phyloP scores from a whole-genome alignment of 345 rosid genomes.

The Orychophragmus violaceus region DNA sequence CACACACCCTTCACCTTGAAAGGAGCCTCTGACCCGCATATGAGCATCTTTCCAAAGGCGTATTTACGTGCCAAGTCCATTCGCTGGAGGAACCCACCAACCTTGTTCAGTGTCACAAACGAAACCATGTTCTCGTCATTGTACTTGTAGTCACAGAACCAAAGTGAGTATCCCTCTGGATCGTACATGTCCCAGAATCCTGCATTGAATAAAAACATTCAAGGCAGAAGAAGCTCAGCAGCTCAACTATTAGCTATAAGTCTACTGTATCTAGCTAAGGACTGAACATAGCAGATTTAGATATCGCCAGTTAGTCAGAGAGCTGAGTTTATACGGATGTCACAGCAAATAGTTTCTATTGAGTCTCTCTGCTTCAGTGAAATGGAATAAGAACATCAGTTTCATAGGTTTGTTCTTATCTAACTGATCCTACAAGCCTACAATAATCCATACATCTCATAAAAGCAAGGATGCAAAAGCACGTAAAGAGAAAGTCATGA shows the following conservation, averaged over 20 bases:
- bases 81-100: conserved; percentile 88
- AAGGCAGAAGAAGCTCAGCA: background rate
- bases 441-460: background rate
- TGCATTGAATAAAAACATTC: conserved; percentile 18
- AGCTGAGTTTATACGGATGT: background rate
- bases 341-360: background rate
- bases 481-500: background rate
- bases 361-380: background rate
- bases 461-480: background rate
- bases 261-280: background rate
- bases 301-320: background rate
- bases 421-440: background rate
- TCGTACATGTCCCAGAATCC: conserved; percentile 99
- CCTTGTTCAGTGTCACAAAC: conserved; percentile 88
- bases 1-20: conserved; percentile 86
- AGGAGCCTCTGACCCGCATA: conserved; percentile 60
- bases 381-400: background rate
- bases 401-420: background rate
- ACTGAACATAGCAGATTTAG: background rate
- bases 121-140: conserved; percentile 89
- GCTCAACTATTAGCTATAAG: background rate
- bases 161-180: conserved; percentile 89
- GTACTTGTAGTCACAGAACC: conserved; percentile 98
- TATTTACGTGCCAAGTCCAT: conserved; percentile 96
- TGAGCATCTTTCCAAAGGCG: conserved; percentile 87